Base-by-base conservation (phyloP, 192 early-diverging fungal genomes). In the Neocallimastix lanati region DNA sequence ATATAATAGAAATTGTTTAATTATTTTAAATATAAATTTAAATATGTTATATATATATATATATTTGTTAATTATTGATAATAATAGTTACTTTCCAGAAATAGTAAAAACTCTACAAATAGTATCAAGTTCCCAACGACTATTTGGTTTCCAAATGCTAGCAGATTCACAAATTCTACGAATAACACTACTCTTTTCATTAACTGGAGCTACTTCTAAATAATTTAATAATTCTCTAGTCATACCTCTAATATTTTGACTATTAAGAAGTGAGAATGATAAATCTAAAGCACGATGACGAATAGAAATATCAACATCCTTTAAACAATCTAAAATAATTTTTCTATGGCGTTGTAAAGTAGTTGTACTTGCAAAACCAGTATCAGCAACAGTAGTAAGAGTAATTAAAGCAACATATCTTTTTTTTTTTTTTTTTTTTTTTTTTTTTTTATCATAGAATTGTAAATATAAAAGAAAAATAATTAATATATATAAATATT, bases 341-440 rank as follows among this genome's bases (percentile, higher is more conserved):
- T 94, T 91, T 30, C 98, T 93, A 82, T 99, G 98, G 40, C 98
- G 93, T 86, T 99, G 98, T 28, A 99, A 93, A 9, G 97, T 94
- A 28, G 95, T 92, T 7, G 50, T 67, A 67, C 50, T 67, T 21
- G 50, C 50, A n/a, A 67, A 67, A n/a, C 50, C 50, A 15, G 93
- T 91, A 82, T 99, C 97, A 77, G 94, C 90, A 1, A 96, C 96
- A 35, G 93, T 93, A 77, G 95, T 94, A 38, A 99, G 87, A 13
- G 98, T 98, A n/a, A 94, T 94, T 80, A 99, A 84, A n/a, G 98
- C 98, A 18, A 98, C 96, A 82, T 97, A 96, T 87, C 93, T 93
- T 28, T 28, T 27, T 28, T n/a, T n/a, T n/a, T n/a, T n/a, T n/a
- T n/a, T n/a, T n/a, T n/a, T n/a, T n/a, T n/a, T n/a, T n/a, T n/a